phyloP scores from a whole-genome alignment of 2,329 filamentous ascomycete genomes.

The Penicillium paneum region DNA sequence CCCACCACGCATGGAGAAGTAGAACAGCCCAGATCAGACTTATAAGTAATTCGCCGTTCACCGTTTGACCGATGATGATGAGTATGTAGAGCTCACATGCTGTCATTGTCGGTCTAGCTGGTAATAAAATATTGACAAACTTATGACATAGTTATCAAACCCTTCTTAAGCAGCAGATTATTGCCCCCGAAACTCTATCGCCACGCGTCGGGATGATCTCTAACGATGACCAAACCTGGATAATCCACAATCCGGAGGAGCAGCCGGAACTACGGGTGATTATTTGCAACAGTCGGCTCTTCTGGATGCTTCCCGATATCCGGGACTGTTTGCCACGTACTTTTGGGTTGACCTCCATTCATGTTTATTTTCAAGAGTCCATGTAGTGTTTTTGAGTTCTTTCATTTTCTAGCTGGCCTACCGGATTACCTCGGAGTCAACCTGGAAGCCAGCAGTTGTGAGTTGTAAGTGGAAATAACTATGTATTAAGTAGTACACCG shows the following conservation, averaged over 20 bases:
- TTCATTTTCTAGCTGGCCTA: not conserved
- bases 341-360: not conserved
- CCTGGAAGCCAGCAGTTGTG: not conserved
- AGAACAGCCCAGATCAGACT: not conserved
- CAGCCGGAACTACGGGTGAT: not conserved
- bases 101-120: not conserved
- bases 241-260: not conserved
- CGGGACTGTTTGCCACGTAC: slow-evolving; percentile 2
- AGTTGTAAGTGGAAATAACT: not conserved
- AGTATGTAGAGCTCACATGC: slow-evolving; percentile 1
- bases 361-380: not conserved
- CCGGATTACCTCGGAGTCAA: not conserved
- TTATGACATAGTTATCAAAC: not conserved
- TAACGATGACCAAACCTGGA: not conserved
- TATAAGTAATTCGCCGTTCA: not conserved
- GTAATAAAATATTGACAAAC: not conserved
- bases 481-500: not conserved
- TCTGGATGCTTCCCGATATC: not conserved
- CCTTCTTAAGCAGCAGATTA: not conserved
- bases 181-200: slow-evolving; percentile 4
- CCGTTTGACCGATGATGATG: not conserved
- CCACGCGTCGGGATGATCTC: slow-evolving; percentile 10
- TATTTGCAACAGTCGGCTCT: not conserved
- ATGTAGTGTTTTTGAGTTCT: too few relatives aligned
- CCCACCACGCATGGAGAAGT: not conserved